Evolutionary conservation across 768 basidiomycete species (phyloP).

Genomic region (Cyclocybe cylindracea): DNA sequence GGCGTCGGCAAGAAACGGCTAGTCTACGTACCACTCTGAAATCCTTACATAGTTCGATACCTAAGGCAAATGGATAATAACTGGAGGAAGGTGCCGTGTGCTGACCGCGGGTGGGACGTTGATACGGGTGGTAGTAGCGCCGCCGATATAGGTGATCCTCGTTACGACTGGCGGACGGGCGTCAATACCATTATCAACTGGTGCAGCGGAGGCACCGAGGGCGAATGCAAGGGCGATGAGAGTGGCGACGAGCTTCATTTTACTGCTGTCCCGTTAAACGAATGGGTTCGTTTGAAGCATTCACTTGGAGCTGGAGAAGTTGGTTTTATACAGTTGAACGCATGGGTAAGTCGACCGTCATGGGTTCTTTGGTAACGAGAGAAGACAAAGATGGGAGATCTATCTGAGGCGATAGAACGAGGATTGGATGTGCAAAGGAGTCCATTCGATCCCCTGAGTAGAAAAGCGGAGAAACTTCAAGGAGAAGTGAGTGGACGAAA

Average conservation of each 20-base stretch:
- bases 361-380: too few relatives aligned
- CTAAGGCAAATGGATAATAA: conserved; percentile 9
- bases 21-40: too few relatives aligned
- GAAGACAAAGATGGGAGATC: too few relatives aligned
- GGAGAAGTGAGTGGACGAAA: neutral
- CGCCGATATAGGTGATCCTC: conserved; percentile 9
- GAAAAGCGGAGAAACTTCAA: neutral
- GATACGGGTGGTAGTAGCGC: conserved; percentile 5
- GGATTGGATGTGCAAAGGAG: too few relatives aligned
- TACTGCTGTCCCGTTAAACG: neutral
- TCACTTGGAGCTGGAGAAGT: neutral
- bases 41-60: neutral
- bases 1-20: too few relatives aligned
- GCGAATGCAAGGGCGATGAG: conserved; percentile 12
- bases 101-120: conserved; percentile 1
- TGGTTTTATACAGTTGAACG: neutral
- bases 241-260: conserved; percentile 14
- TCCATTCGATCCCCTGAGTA: neutral
- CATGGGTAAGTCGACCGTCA: too few relatives aligned
- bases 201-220: conserved; percentile 11
- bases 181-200: conserved; percentile 9
- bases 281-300: neutral
- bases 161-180: conserved; percentile 8
- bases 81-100: conserved; percentile 9
- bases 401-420: too few relatives aligned